Evolutionary conservation across 139 green algal species (phyloP).

Genomic region (Auxenochlorella pyrenoidosa): DNA sequence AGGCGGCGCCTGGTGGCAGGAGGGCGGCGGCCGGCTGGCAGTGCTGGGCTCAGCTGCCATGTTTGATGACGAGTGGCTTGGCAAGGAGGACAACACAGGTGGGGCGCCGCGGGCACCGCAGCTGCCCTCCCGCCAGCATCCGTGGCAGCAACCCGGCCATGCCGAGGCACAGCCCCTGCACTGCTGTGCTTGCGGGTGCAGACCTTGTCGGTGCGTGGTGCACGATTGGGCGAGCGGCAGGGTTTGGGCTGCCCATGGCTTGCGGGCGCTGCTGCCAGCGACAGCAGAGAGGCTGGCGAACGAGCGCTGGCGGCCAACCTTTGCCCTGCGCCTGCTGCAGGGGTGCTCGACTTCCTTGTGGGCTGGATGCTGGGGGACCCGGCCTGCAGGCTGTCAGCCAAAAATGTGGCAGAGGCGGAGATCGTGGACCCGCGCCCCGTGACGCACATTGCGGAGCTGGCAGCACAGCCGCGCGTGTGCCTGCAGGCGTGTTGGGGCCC

Average conservation of each 20-base stretch:
- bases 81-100: constrained; percentile 87
- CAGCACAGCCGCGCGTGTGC: constrained; percentile 75
- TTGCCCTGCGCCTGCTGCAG: not conserved
- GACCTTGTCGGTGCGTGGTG: too few species aligned
- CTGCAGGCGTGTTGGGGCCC: constrained; percentile 56
- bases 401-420: constrained; percentile 79
- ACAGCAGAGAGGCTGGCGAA: too few species aligned
- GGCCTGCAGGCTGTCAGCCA: constrained; percentile 23
- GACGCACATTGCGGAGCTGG: constrained; percentile 77
- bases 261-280: too few species aligned
- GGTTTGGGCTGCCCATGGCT: too few species aligned
- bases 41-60: constrained; percentile 78
- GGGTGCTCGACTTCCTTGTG: constrained; percentile 86
- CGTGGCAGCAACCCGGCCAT: too few species aligned
- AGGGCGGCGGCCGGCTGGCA: constrained; percentile 65
- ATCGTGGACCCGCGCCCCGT: constrained; percentile 74
- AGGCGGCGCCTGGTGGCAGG: constrained; percentile 71
- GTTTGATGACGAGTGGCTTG: constrained; percentile 88
- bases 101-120: not conserved
- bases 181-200: too few species aligned
- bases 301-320: too few species aligned
- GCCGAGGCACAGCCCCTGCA: too few species aligned
- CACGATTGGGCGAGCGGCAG: too few species aligned
- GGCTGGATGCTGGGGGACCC: constrained; percentile 68
- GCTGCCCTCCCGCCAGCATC: not conserved